Evolutionary conservation across 2,329 filamentous ascomycete species (phyloP).

Genomic region (Sordariomycetes sp.): DNA sequence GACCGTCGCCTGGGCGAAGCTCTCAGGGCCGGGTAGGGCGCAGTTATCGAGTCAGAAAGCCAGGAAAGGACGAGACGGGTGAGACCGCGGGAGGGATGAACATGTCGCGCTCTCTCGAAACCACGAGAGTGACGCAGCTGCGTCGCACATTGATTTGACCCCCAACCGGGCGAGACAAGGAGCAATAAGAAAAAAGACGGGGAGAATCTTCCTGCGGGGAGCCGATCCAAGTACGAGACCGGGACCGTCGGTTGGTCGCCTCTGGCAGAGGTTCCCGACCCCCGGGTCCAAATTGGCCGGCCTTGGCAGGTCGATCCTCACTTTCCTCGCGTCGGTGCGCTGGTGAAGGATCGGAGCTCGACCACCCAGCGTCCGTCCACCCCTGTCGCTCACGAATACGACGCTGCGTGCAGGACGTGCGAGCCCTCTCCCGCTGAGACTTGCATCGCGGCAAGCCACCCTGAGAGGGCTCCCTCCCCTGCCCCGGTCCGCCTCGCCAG

Average conservation of each 20-base stretch:
- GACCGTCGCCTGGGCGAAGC: too few species aligned
- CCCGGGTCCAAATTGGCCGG: background rate
- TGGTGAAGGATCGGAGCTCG: background rate
- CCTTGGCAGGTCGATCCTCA: conserved; percentile 3
- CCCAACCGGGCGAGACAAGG: background rate
- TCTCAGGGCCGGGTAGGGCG: too few species aligned
- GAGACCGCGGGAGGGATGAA: too few species aligned
- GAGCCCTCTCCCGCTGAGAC: background rate
- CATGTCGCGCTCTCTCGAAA: too few species aligned
- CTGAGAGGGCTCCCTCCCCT: background rate
- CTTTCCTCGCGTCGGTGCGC: background rate
- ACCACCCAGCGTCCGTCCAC: background rate
- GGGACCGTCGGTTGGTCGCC: background rate
- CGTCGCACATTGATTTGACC: too few species aligned
- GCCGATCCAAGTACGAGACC: background rate
- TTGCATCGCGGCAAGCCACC: background rate
- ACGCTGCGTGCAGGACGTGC: background rate
- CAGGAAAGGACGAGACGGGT: too few species aligned
- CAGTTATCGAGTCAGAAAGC: too few species aligned
- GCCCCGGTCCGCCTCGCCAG: background rate
- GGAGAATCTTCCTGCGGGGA: background rate
- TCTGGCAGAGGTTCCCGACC: background rate
- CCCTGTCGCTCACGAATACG: background rate
- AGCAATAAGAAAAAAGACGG: background rate
- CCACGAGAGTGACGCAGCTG: too few species aligned